Base-by-base conservation (phyloP, 345 rosid species). In the Carallia pectinifolia region DNA sequence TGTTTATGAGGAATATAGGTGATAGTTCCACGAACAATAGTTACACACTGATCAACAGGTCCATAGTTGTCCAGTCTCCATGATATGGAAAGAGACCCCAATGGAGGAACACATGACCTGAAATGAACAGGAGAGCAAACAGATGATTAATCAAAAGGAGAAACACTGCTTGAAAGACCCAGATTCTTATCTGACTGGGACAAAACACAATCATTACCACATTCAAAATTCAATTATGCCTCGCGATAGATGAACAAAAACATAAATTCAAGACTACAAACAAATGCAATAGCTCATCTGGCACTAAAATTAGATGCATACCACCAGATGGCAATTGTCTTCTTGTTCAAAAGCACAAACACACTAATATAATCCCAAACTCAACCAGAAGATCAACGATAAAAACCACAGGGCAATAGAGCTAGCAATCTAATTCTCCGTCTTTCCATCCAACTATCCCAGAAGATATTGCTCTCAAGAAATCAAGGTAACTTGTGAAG, bases 1-100 rank as follows among this genome's bases (percentile, higher is more conserved):
- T 27, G 54, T 66, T 66, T 74, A 64, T 58, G 67, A 73, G 23
- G 65, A 70, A 72, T 61, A 61, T 30, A 68, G 70, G 71, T 44
- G 44, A 23, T 44, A 71, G 72, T 47, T 53, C 27, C 69, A 61
- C 70, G 38, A 61, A 69, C 61, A 62, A 55, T 61, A 68, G 60
- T 68, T 66, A 53, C 52, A 65, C 66, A 72, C 65, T 55, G 44
- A 37, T 71, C 53, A 66, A 34, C 68, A 66, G 38, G 71, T 44
- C 40, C 64, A n/a, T 17, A 61, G 54, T 8, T 15, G 50, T 39
- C 69, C 34, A 68, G 58, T 44, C 64, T 67, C 75, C 71, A 44
- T 60, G n/a, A 61, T 70, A 65, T 61, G 56, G 55, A 78, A 3
- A 48, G 76, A 76, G 54, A 70, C 40, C 30, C 36, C 58, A 69